These are phyloP conservation scores for Moricandia arvensis DNA, from an alignment of 345 rosid species.

Conservation along the genomic window DNA sequence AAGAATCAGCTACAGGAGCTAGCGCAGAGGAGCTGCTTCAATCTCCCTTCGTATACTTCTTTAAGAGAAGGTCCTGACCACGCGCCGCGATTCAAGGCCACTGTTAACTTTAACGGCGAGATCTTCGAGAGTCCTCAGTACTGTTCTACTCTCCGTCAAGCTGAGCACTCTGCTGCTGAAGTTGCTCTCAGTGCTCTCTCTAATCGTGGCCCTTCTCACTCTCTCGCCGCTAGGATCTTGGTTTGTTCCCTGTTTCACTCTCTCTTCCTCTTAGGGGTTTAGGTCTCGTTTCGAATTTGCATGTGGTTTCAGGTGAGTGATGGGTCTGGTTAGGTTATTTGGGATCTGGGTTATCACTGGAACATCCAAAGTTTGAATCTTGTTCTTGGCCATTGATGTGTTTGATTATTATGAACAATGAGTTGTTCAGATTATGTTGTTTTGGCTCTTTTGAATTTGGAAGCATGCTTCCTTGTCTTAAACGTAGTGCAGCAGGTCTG, in stretches of 20 bases:
- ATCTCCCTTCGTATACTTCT: conserved; percentile 89
- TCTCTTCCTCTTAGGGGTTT: neutral
- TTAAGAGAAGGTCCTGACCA: conserved; percentile 99
- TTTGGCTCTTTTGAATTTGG: neutral
- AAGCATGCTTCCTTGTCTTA: neutral
- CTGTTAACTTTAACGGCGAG: conserved; percentile 97
- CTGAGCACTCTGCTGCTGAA: conserved; percentile 99
- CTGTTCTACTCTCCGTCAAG: conserved; percentile 98
- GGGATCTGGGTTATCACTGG: neutral
- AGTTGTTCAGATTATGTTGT: too few species aligned
- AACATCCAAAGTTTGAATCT: conserved; percentile 21
- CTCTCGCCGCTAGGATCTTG: conserved; percentile 97
- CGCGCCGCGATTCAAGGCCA: conserved; percentile 96
- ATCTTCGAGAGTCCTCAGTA: conserved; percentile 91
- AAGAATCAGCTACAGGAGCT: conserved; percentile 99
- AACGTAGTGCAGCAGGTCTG: too few species aligned
- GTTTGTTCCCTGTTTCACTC: conserved; percentile 40
- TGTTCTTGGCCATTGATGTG: neutral
- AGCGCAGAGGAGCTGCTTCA: conserved; percentile 99
- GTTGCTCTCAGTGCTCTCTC: conserved; percentile 92
- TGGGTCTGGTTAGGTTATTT: conserved; percentile 18
- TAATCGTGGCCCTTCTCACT: conserved; percentile 89
- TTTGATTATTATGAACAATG: neutral
- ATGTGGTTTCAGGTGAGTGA: neutral
- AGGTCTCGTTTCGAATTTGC: conserved; percentile 7